Conservation (phyloP, 495 filamentous ascomycete species). For the Trichoderma erinaceum region DNA sequence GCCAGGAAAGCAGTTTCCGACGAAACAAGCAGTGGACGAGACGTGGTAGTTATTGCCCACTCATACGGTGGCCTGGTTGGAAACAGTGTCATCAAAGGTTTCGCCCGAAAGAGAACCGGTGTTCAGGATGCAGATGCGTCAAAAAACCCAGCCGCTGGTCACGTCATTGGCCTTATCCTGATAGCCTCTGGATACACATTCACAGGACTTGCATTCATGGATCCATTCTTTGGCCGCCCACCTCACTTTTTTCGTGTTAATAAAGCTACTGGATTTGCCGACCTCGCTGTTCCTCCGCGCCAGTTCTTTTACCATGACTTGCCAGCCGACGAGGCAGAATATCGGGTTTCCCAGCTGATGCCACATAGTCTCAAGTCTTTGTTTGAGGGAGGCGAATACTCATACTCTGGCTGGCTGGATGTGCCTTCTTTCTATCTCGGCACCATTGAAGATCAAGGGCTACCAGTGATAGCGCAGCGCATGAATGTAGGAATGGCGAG, state of each 20-base stretch:
- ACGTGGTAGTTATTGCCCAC: conserved; percentile 2
- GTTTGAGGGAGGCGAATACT: neutral
- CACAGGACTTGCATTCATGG: neutral
- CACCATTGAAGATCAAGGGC: neutral
- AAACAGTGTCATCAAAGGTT: conserved; percentile 2
- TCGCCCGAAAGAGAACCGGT: neutral
- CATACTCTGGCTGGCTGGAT: conserved; percentile 1
- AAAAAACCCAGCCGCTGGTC: neutral
- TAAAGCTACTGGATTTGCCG: conserved; percentile 1
- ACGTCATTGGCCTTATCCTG: conserved; percentile 3
- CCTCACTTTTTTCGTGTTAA: neutral
- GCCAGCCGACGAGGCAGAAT: neutral
- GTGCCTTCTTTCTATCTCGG: neutral
- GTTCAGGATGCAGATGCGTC: neutral
- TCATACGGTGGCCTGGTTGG: conserved; percentile 5
- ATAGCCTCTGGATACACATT: neutral
- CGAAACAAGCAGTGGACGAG: neutral
- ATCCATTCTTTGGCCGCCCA: neutral
- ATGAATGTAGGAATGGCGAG: conserved; percentile 10
- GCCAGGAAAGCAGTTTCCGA: neutral
- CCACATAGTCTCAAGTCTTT: conserved; percentile 2
- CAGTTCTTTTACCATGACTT: neutral
- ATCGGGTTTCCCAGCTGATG: neutral
- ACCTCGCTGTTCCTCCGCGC: neutral
- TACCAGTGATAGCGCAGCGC: neutral